Base-by-base conservation (phyloP, 768 basidiomycete genomes). In the Amanita rimosa region DNA sequence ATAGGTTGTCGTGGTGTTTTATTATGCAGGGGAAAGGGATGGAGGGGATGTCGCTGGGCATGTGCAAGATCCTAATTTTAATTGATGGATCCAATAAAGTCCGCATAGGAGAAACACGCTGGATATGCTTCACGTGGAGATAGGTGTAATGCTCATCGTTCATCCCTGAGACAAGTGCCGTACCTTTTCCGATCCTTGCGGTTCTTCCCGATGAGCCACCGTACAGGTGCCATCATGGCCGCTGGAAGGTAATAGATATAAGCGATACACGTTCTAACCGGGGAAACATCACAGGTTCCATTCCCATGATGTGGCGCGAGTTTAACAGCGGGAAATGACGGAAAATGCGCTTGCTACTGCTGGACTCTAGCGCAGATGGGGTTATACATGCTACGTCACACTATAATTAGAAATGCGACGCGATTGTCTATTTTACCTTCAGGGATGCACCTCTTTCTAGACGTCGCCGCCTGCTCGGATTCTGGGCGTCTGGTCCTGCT, bases 371-470 rank as follows among this genome's bases (percentile, higher is more conserved):
- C 1, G 31, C 38, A 26, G 16, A 48, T 40, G 38, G 38, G 36
- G n/a, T n/a, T n/a, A n/a, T n/a, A n/a, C n/a, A n/a, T n/a, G n/a
- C n/a, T n/a, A 24, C 22, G 22, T 24, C 26, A 26, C 21, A 35
- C 31, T 17, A 42, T 42, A 43, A 40, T 31, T 34, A 43, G 29
- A 24, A 27, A 7, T 16, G 29, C 10, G 39, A 26, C 38, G 48
- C 33, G 17, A 43, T 31, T 31, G 47, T 34, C 40, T 69, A 81
- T 60, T 74, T 74, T 57, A 79, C 70, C 63, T 79, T 80, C 49
- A 70, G 70, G 52, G 71, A 64, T 50, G 56, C 72, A 34, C 79
- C 78, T 46, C 73, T 72, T 57, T 80, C 78, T 39, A 81, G 63
- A 50, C 78, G 71, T 58, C 79, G 70, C 56, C 76, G 64, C 58